phyloP scores from a whole-genome alignment of 768 basidiomycete species.

The Agrocybe pediades region DNA sequence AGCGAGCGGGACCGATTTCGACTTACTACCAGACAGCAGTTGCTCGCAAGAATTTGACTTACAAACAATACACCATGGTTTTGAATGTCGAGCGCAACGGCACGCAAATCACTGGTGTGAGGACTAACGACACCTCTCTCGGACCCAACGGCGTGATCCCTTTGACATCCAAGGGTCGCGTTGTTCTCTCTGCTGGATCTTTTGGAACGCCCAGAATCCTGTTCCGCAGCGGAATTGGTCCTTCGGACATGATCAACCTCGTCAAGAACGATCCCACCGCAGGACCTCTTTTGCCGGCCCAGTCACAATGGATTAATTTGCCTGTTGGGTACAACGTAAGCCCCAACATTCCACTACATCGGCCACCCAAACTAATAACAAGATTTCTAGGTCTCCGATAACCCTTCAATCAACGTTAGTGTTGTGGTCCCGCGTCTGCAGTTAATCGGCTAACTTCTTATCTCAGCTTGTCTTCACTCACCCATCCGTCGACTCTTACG shows the following conservation, averaged over 20 bases:
- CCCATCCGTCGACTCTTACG: slow-evolving; percentile 60
- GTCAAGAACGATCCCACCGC: slow-evolving; percentile 49
- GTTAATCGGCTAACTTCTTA: neutral
- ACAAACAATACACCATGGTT: slow-evolving; percentile 50
- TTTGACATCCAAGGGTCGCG: slow-evolving; percentile 56
- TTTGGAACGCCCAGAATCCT: slow-evolving; percentile 59
- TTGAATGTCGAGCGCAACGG: slow-evolving; percentile 59
- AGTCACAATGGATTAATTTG: slow-evolving; percentile 54
- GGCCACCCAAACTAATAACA: neutral
- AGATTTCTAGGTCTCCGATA: slow-evolving; percentile 47
- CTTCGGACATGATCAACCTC: slow-evolving; percentile 54
- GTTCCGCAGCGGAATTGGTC: slow-evolving; percentile 65
- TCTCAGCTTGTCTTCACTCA: slow-evolving; percentile 62
- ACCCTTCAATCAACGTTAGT: slow-evolving; percentile 58
- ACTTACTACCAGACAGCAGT: slow-evolving; percentile 63
- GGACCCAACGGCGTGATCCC: slow-evolving; percentile 58
- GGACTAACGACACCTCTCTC: slow-evolving; percentile 59
- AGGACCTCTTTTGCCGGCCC: slow-evolving; percentile 47
- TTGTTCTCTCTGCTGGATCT: slow-evolving; percentile 59
- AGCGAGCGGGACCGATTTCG: slow-evolving; percentile 57
- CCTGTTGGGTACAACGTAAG: slow-evolving; percentile 56
- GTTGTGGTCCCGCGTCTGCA: neutral
- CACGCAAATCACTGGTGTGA: slow-evolving; percentile 55
- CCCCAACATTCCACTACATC: neutral
- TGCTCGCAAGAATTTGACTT: slow-evolving; percentile 51